These are phyloP conservation scores for Cyanodermella asteris DNA, from an alignment of 2,329 filamentous ascomycete genomes.

Conservation along the genomic window DNA sequence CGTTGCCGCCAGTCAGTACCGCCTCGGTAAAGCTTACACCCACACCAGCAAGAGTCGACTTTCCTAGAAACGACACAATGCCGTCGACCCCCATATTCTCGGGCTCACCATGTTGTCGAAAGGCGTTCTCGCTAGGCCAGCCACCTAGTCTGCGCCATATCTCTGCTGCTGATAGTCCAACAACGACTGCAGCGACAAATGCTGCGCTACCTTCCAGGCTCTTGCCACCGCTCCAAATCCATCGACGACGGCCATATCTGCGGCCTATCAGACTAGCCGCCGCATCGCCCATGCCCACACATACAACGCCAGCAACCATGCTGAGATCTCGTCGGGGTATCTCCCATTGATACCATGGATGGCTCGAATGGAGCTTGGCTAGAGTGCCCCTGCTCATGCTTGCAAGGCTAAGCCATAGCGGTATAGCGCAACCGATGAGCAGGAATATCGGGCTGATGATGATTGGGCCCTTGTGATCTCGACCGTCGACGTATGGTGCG, in stretches of 20 bases:
- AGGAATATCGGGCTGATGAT: constrained; percentile 94
- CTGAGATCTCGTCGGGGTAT: constrained; percentile 51
- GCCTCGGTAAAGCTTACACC: constrained; percentile 84
- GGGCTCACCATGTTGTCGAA: too few relatives aligned
- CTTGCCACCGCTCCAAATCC: constrained; percentile 93
- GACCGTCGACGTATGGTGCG: constrained; percentile 80
- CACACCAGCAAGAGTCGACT: constrained; percentile 49
- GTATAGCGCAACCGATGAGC: constrained; percentile 82
- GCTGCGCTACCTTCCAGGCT: constrained; percentile 71
- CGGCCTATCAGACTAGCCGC: constrained; percentile 78
- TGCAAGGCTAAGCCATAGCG: constrained; percentile 71
- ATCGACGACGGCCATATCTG: constrained; percentile 68
- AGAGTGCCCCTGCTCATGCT: constrained; percentile 36
- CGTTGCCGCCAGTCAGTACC: constrained; percentile 86
- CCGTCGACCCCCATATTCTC: constrained; percentile 7
- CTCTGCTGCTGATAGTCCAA: constrained; percentile 48
- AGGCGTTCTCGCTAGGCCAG: too few relatives aligned
- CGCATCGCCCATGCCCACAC: constrained; percentile 86
- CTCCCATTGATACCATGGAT: constrained; percentile 55
- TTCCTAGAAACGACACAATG: constrained; percentile 20
- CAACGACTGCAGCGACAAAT: constrained; percentile 58
- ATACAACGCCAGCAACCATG: constrained; percentile 83
- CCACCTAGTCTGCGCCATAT: constrained; percentile 56
- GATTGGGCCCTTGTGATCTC: constrained; percentile 80
- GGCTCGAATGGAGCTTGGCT: too few relatives aligned